Conservation (phyloP, 257 asterid species). For the Eucommia ulmoides region DNA sequence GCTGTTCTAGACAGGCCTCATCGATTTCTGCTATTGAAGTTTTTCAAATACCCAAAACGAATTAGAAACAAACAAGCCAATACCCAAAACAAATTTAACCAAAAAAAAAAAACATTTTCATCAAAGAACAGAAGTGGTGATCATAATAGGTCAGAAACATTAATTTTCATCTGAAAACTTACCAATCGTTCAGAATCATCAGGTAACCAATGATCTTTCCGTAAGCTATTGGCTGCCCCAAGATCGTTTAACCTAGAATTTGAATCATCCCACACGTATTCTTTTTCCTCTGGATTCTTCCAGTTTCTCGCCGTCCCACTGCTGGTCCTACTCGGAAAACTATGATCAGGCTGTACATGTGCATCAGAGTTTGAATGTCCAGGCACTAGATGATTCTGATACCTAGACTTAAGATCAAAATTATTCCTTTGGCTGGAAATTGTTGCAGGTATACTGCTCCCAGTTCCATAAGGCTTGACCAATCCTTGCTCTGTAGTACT, state of each 20-base stretch:
- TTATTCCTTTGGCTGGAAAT: constrained; percentile 43
- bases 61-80: too few relatives aligned
- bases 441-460: constrained; percentile 18
- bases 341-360: constrained; percentile 25
- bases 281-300: constrained; percentile 87
- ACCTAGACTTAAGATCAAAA: constrained; percentile 39
- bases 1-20: too few relatives aligned
- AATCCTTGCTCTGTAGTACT: constrained; percentile 34
- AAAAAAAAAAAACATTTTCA: too few relatives aligned
- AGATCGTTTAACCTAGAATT: constrained; percentile 30
- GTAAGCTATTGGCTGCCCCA: constrained; percentile 20
- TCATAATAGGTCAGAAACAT: too few relatives aligned
- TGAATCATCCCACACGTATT: constrained; percentile 68
- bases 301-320: constrained; percentile 46
- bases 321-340: constrained; percentile 18
- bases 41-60: too few relatives aligned
- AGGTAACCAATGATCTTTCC: constrained; percentile 45
- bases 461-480: constrained; percentile 44
- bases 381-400: constrained; percentile 27
- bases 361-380: constrained; percentile 25
- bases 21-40: too few relatives aligned
- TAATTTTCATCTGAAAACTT: constrained; percentile 14
- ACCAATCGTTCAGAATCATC: constrained; percentile 53
- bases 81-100: too few relatives aligned
- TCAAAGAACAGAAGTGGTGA: too few relatives aligned